phyloP scores from a whole-genome alignment of 768 basidiomycete species.

The Lenzites betulinus region DNA sequence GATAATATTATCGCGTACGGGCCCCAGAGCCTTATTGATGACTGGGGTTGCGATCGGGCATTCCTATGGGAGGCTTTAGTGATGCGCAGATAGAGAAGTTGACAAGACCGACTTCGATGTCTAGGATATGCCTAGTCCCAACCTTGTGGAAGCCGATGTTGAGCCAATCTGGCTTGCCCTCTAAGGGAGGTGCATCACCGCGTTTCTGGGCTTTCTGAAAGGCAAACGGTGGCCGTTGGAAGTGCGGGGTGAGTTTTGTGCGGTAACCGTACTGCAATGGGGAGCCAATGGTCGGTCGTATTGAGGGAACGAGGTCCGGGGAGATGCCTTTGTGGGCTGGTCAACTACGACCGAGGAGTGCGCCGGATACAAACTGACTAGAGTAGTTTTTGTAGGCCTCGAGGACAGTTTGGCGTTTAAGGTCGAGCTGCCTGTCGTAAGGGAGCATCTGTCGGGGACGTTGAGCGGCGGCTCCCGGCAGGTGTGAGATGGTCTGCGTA shows the following conservation, averaged over 20 bases:
- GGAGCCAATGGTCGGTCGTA: constrained; percentile 78
- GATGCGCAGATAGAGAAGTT: not conserved
- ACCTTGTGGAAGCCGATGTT: constrained; percentile 89
- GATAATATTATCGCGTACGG: constrained; percentile 66
- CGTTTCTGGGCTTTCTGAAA: constrained; percentile 28
- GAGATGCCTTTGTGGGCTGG: constrained; percentile 49
- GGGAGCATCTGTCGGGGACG: constrained; percentile 70
- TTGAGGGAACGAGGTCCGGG: constrained; percentile 56
- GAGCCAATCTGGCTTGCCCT: constrained; percentile 59
- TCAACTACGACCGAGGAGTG: no score
- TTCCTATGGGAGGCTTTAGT: constrained; percentile 51
- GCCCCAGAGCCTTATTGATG: constrained; percentile 66
- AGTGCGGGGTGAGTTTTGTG: constrained; percentile 98
- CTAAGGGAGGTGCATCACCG: constrained; percentile 12
- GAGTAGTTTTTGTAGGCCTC: constrained; percentile 86
- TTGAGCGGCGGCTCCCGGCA: not conserved
- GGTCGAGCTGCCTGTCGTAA: constrained; percentile 80
- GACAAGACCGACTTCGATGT: constrained; percentile 73
- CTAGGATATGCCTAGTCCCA: constrained; percentile 73
- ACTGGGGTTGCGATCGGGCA: constrained; percentile 88
- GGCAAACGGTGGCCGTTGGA: constrained; percentile 69
- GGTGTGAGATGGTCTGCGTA: constrained; percentile 28
- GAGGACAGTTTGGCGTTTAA: constrained; percentile 84
- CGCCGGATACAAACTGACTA: constrained; percentile 32
- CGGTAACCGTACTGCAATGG: constrained; percentile 91